Evolutionary conservation across 2,329 filamentous ascomycete species (phyloP).

Genomic region (Fonsecaea nubica): DNA sequence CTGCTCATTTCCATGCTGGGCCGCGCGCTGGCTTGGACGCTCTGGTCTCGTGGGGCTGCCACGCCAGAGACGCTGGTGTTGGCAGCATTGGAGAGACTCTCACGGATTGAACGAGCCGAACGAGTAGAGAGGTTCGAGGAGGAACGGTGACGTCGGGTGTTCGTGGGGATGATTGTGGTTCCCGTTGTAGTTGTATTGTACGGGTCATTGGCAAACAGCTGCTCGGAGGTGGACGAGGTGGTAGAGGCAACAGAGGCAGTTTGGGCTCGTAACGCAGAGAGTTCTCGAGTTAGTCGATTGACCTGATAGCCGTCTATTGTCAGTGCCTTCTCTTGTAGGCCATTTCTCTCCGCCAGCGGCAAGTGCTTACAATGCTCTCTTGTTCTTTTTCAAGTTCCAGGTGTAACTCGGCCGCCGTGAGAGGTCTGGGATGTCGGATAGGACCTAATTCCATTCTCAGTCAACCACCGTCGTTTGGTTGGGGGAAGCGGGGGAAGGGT

Average conservation of each 20-base stretch:
- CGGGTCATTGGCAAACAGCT: slow-evolving; percentile 44
- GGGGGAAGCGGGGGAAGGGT: slow-evolving; percentile 5
- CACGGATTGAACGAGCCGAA: slow-evolving; percentile 44
- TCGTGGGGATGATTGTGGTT: slow-evolving; percentile 59
- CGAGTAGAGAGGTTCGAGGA: slow-evolving; percentile 61
- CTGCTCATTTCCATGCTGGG: slow-evolving; percentile 37
- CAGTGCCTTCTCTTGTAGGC: neutral
- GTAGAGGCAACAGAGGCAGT: slow-evolving; percentile 69
- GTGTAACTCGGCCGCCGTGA: slow-evolving; percentile 89
- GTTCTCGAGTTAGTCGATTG: slow-evolving; percentile 88
- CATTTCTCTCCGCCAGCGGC: neutral
- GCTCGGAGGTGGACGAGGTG: slow-evolving; percentile 61
- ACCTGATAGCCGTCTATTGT: slow-evolving; percentile 62
- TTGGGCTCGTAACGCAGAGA: slow-evolving; percentile 78
- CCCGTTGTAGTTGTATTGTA: slow-evolving; percentile 49
- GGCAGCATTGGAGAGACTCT: slow-evolving; percentile 36
- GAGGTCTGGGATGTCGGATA: slow-evolving; percentile 80
- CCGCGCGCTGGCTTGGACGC: slow-evolving; percentile 32
- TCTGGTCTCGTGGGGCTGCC: slow-evolving; percentile 50
- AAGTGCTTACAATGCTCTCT: slow-evolving; percentile 77
- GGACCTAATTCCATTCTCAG: slow-evolving; percentile 61
- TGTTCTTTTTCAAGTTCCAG: slow-evolving; percentile 92
- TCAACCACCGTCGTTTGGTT: neutral
- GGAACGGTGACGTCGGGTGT: slow-evolving; percentile 63
- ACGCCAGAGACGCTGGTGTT: slow-evolving; percentile 49